A percentile compares a stretch with the other conserved stretches of the same genome.
These are phyloP conservation scores for Blastobotrys parvus DNA, from an alignment of 805 yeast species.

Conservation along the genomic window DNA sequence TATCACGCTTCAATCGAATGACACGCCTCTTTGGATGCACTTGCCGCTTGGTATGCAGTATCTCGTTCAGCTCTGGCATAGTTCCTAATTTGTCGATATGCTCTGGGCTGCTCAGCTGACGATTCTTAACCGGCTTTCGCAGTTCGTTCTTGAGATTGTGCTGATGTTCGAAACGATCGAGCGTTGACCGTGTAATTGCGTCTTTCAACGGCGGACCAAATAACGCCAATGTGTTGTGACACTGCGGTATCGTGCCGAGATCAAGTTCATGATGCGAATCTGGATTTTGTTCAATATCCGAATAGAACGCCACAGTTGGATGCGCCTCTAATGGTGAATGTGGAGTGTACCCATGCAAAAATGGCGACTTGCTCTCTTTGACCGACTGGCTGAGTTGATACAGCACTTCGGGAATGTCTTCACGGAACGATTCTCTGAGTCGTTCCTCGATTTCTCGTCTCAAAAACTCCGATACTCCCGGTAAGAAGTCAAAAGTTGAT, in stretches of 20 bases:
- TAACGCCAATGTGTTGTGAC: neutral
- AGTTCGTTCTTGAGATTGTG: neutral
- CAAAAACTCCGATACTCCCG: constrained; percentile 23
- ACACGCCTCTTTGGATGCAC: neutral
- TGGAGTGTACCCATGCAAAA: too few relatives aligned
- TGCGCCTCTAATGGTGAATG: too few relatives aligned
- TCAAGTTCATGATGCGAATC: neutral
- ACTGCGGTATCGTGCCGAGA: neutral
- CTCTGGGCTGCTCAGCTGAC: neutral
- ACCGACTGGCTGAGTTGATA: constrained; percentile 23
- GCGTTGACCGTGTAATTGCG: neutral
- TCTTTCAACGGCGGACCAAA: neutral
- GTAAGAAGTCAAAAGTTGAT: constrained; percentile 26
- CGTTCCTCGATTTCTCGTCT: constrained; percentile 16
- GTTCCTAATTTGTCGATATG: neutral
- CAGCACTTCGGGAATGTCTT: constrained; percentile 28
- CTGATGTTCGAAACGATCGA: neutral
- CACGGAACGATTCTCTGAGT: constrained; percentile 23
- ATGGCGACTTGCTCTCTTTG: too few relatives aligned
- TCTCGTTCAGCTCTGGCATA: neutral
- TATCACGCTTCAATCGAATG: too few relatives aligned
- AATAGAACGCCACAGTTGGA: neutral
- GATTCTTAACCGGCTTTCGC: neutral
- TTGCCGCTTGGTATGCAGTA: neutral
- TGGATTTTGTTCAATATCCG: neutral